Evolutionary conservation across 2,329 filamentous ascomycete species (phyloP).

Genomic region (Pleomassaria siparia): DNA sequence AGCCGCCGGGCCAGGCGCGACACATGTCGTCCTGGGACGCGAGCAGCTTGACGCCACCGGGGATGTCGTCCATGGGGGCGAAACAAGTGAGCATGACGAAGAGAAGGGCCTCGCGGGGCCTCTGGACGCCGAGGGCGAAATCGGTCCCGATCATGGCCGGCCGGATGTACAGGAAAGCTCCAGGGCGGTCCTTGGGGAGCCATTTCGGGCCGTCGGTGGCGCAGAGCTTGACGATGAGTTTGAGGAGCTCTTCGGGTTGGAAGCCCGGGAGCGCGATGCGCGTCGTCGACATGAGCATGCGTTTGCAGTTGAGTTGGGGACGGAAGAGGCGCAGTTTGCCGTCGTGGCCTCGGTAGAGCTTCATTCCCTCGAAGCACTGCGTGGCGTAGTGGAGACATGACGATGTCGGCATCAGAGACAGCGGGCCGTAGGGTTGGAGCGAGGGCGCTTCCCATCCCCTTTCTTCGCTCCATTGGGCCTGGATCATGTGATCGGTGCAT

Average conservation of each 20-base stretch:
- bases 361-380: constrained; percentile 87
- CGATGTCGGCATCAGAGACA: constrained; percentile 78
- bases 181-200: constrained; percentile 70
- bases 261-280: constrained; percentile 77
- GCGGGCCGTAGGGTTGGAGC: constrained; percentile 74
- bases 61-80: constrained; percentile 45
- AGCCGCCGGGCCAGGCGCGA: constrained; percentile 90
- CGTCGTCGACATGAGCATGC: constrained; percentile 57
- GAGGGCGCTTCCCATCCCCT: constrained; percentile 73
- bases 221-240: constrained; percentile 71
- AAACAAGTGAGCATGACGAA: constrained; percentile 69
- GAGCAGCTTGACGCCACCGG: constrained; percentile 64
- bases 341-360: constrained; percentile 69
- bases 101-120: constrained; percentile 81
- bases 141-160: constrained; percentile 86
- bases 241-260: constrained; percentile 69
- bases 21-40: constrained; percentile 81
- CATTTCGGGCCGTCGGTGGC: constrained; percentile 74
- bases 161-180: constrained; percentile 78
- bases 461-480: constrained; percentile 64
- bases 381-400: constrained; percentile 86
- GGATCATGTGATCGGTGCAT: constrained; percentile 88
- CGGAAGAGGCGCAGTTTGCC: constrained; percentile 76
- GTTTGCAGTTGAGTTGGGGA: constrained; percentile 69
- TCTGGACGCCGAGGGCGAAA: constrained; percentile 75